phyloP scores from a whole-genome alignment of 768 basidiomycete species.

The Chiua virens region DNA sequence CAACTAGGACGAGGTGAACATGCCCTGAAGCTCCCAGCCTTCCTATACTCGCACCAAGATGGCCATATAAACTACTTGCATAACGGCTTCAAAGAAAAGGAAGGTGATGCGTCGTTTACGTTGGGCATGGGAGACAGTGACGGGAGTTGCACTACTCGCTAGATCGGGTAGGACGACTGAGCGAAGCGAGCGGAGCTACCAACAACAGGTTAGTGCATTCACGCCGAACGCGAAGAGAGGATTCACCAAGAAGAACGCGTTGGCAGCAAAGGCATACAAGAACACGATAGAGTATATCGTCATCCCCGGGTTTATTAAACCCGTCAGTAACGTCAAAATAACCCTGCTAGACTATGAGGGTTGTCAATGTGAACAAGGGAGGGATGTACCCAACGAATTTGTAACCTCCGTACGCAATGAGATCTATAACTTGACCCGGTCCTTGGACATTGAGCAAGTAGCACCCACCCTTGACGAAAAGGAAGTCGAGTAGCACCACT shows the following conservation, averaged over 20 bases:
- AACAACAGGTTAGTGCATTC: background rate
- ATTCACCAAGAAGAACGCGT: constrained; percentile 89
- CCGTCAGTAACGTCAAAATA: constrained; percentile 74
- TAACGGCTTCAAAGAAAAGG: constrained; percentile 80
- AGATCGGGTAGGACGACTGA: constrained; percentile 87
- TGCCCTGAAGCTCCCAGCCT: background rate
- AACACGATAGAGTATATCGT: constrained; percentile 73
- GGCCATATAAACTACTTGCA: constrained; percentile 85
- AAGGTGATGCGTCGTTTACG: constrained; percentile 86
- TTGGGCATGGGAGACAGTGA: constrained; percentile 74
- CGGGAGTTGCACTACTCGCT: constrained; percentile 42
- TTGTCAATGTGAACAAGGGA: background rate
- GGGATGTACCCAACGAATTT: constrained; percentile 88
- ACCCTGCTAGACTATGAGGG: constrained; percentile 51
- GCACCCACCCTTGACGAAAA: constrained; percentile 87
- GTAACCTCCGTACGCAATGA: constrained; percentile 93
- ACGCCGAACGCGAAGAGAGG: background rate
- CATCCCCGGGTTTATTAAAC: constrained; percentile 60
- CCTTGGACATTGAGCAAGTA: constrained; percentile 90
- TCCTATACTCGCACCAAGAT: constrained; percentile 63
- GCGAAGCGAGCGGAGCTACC: constrained; percentile 89
- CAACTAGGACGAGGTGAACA: background rate
- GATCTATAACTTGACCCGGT: constrained; percentile 67
- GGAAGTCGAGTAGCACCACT: constrained; percentile 86
- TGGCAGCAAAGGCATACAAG: constrained; percentile 83